Evolutionary conservation across 495 filamentous ascomycete genomes (phyloP).

Genomic region (Alectoria sarmentosa): DNA sequence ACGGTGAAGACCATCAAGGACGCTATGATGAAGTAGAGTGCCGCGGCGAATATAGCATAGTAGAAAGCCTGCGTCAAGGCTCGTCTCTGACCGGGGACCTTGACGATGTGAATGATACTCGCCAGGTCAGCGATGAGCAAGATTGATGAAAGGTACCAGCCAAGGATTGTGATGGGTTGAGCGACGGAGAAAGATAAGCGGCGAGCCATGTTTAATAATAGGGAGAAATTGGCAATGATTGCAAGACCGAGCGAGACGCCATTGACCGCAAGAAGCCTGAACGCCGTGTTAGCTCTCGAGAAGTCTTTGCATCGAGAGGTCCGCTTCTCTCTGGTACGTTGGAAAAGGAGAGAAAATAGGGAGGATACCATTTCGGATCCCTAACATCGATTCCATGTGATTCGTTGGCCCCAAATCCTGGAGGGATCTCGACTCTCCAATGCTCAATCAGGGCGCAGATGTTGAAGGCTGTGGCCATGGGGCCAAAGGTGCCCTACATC

Average conservation of each 20-base stretch:
- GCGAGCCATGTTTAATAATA: conserved; percentile 70
- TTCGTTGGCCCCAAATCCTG: conserved; percentile 43
- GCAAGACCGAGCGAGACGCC: conserved; percentile 65
- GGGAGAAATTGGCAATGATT: conserved; percentile 59
- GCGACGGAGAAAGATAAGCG: conserved; percentile 48
- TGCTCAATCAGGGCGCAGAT: conserved; percentile 67
- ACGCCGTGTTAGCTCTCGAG: conserved; percentile 6
- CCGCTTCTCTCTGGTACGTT: background rate
- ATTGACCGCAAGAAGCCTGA: conserved; percentile 63
- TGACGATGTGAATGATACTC: conserved; percentile 46
- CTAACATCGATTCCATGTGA: conserved; percentile 44
- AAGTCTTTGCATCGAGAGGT: background rate
- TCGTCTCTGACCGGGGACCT: conserved; percentile 37
- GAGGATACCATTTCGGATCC: conserved; percentile 62
- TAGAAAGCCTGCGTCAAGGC: conserved; percentile 67
- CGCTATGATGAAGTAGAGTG: conserved; percentile 68
- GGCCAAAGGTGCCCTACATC: conserved; percentile 63
- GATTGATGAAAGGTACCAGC: conserved; percentile 61
- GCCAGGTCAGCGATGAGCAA: conserved; percentile 55
- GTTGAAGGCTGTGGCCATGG: conserved; percentile 75
- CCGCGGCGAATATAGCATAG: conserved; percentile 71
- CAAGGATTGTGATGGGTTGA: conserved; percentile 59
- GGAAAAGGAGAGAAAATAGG: background rate
- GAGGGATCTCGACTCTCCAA: conserved; percentile 61
- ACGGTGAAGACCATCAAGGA: conserved; percentile 63